phyloP scores from a whole-genome alignment of 2,329 filamentous ascomycete genomes.

The Nemania sp. region DNA sequence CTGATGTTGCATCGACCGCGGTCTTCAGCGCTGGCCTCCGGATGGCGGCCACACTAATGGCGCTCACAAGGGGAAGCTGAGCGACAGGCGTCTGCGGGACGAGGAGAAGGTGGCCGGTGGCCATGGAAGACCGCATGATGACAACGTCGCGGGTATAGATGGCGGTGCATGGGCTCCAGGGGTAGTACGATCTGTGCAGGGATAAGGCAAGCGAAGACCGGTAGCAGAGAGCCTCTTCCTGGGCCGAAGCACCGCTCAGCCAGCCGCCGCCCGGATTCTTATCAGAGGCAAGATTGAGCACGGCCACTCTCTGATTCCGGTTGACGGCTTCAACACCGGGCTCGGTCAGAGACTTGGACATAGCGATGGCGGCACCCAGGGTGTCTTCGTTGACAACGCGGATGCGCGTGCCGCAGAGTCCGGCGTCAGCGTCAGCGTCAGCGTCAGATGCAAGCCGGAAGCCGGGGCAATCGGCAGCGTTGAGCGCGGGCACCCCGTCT shows the following conservation, averaged over 20 bases:
- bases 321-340: background rate
- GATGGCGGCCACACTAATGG: slow-evolving; percentile 44
- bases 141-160: background rate
- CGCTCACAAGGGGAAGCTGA: slow-evolving; percentile 46
- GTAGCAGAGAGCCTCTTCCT: background rate
- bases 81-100: slow-evolving; percentile 17
- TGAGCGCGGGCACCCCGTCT: slow-evolving; percentile 45
- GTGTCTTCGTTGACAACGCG: slow-evolving; percentile 60
- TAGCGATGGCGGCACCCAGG: slow-evolving; percentile 57
- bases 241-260: background rate
- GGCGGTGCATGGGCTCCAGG: background rate
- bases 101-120: slow-evolving; percentile 34
- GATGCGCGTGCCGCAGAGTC: slow-evolving; percentile 37
- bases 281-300: background rate
- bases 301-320: slow-evolving; percentile 38
- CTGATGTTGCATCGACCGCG: slow-evolving; percentile 17
- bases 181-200: background rate
- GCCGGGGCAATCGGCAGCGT: slow-evolving; percentile 47
- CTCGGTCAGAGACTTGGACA: slow-evolving; percentile 31
- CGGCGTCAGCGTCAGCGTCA: too few species aligned
- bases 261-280: background rate
- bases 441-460: slow-evolving; percentile 32
- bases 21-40: slow-evolving; percentile 17
- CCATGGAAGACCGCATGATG: slow-evolving; percentile 19
- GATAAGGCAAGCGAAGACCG: background rate